Evolutionary conservation across 2,329 filamentous ascomycete species (phyloP).

Genomic region (Neofusicoccum kwambonambiense): DNA sequence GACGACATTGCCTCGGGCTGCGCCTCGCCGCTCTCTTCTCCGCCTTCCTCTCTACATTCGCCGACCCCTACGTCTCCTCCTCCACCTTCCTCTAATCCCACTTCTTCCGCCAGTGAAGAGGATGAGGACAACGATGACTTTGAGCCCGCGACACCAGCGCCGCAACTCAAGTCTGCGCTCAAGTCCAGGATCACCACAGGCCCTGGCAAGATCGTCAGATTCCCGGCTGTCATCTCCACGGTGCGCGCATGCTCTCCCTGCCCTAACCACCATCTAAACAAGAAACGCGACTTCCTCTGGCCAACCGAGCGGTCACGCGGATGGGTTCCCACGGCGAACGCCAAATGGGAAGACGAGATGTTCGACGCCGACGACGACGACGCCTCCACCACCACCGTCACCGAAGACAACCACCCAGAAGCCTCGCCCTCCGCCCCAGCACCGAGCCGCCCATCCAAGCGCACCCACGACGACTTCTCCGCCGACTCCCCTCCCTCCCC

Average conservation of each 20-base stretch:
- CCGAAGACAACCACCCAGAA: neutral
- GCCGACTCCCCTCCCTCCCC: neutral
- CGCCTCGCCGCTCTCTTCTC: neutral
- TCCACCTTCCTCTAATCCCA: neutral
- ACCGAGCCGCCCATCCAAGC: too few species aligned
- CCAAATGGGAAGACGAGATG: conserved; percentile 1
- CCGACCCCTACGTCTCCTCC: neutral
- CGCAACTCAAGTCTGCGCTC: neutral
- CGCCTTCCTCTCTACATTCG: neutral
- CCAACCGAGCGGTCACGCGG: neutral
- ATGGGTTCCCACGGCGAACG: neutral
- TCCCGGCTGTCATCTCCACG: neutral
- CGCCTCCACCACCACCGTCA: too few species aligned
- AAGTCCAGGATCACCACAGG: neutral
- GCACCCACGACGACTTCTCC: neutral
- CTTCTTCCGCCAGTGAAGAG: neutral
- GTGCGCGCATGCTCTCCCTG: neutral
- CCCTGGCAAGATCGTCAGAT: neutral
- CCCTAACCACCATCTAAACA: neutral
- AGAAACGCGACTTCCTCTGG: neutral
- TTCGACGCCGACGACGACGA: neutral
- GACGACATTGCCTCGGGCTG: neutral
- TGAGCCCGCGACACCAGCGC: neutral
- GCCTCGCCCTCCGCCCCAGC: too few species aligned
- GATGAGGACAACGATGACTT: neutral